Percentiles rank a stretch among this genome's conserved stretches.
Conservation (phyloP, 352 stramenopile species). For the Proteromonas lacertae region DNA sequence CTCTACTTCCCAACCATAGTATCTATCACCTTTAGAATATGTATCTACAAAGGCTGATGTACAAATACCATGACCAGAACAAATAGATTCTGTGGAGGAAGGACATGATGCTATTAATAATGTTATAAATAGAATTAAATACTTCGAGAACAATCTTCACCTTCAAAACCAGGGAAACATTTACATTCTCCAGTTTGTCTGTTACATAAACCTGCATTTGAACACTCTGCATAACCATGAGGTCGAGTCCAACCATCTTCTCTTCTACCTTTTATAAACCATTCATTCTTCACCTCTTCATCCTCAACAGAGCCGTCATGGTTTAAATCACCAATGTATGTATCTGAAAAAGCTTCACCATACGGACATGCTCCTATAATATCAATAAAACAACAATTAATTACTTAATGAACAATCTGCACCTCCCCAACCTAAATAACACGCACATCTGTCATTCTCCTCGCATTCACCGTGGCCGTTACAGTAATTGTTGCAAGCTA, state of each 20-base stretch:
- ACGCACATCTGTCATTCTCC: slow-evolving; percentile 27
- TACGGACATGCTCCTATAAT: slow-evolving; percentile 25
- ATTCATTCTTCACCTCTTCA: slow-evolving; percentile 3
- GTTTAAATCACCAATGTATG: slow-evolving; percentile 60
- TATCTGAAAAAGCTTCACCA: slow-evolving; percentile 44
- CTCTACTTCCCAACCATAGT: slow-evolving; percentile 11
- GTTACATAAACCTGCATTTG: too few relatives aligned
- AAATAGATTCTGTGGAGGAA: background rate
- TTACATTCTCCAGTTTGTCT: slow-evolving; percentile 27
- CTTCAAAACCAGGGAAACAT: slow-evolving; percentile 55
- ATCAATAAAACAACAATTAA: slow-evolving; percentile 16
- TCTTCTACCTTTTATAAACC: slow-evolving; percentile 12
- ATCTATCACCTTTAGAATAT: slow-evolving; percentile 6
- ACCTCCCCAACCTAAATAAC: slow-evolving; percentile 46
- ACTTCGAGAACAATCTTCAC: slow-evolving; percentile 34
- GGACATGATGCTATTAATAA: slow-evolving; percentile 13
- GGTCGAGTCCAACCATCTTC: slow-evolving; percentile 8
- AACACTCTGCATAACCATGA: too few relatives aligned
- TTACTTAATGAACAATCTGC: slow-evolving; percentile 17
- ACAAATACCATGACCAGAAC: slow-evolving; percentile 11
- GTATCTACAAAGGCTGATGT: slow-evolving; percentile 9
- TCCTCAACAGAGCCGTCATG: background rate
- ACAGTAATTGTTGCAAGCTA: slow-evolving; percentile 29
- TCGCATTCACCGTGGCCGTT: slow-evolving; percentile 37
- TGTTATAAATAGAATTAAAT: too few relatives aligned